Base-by-base conservation (phyloP, 2,329 filamentous ascomycete genomes). In the Pseudogymnoascus pannorum region DNA sequence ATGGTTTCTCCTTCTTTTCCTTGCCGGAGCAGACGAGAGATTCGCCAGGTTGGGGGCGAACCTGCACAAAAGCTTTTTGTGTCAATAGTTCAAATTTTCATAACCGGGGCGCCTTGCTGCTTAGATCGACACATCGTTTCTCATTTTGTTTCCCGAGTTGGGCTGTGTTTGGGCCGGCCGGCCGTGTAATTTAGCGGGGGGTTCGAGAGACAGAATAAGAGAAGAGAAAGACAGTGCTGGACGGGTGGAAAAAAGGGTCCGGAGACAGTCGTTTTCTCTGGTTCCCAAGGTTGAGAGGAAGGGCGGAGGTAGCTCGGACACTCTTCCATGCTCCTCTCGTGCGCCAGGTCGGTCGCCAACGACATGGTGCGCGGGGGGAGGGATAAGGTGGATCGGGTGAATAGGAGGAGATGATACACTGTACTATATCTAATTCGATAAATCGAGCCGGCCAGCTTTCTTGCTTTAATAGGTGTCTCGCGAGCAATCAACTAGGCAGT, bases 401-500 rank as follows among this genome's bases (percentile, higher is more conserved):
- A 61, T 63, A 62, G 65, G 66, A 48, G 33, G 64, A 58, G 35
- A 20, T 60, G 54, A 59, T 59, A 36, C 63, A 66, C 67, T 71
- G 69, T 71, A 71, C 67, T 71, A 71, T 71, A 72, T 66, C 63
- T 69, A 68, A 68, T 69, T 70, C 66, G 60, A 58, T 65, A 63
- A 58, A 66, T 65, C 66, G 65, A 40, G 66, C 67, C 68, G 70
- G 69, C 69, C 69, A 68, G 67, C 69, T 63, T 64, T 65, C 59
- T 54, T 54, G 48, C 48, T 54, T 54, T 54, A 54, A 54, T 54
- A 54, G 48, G 48, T 54, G 48, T 54, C 48, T 54, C 48, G 48
- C 48, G 48, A 54, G 48, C 48, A 54, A 54, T 54, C 48, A 54
- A 31, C 48, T 54, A 54, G 48, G 48, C 48, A 54, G 48, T 54